Base-by-base conservation (phyloP, 306 rosid species). In the Vicia sativa region DNA sequence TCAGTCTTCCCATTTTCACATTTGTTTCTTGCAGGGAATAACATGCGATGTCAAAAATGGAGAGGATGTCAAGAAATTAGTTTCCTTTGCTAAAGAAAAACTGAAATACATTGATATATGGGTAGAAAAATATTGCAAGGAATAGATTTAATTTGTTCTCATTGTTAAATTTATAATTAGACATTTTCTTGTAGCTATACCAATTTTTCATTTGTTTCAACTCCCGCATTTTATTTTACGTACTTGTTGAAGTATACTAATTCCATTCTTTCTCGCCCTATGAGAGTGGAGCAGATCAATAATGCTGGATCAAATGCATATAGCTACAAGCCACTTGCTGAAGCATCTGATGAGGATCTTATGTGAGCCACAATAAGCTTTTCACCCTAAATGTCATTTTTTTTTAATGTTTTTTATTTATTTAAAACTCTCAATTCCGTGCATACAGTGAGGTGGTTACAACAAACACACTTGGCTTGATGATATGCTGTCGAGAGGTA, bases 251-350 rank as follows among this genome's bases (percentile, higher is more conserved):
- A 19, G 67, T 62, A 66, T 21, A 46, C 82, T 69, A 67, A 66
- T 79, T 59, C 7, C 55, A 6, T 71, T 64, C 38, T 63, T 46
- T 68, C 75, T 79, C 65, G 63, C 65, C 73, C 48, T 77, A 53
- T 72, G 79, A 74, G 72, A 66, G 55, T 61, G 69, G 52, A 86
- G 85, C 88, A 92, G 98, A 92, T 90, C 68, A 92, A 92, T 78
- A 92, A 92, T 77, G 98, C 98, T 76, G 98, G 98, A 77, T 92
- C 96, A 74, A 90, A 92, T 77, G 96, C 98, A 31, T 92, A 92
- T 80, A 84, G 93, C 83, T 85, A 74, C 74, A 92, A 90, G 77
- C 93, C 96, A 70, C 85, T 92, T 69, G 88, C 89, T 9, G 98
- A 90, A 87, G 85, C 98, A 62, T 89, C 96, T 7, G 98, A 92